These are phyloP conservation scores for Tetrastigma voinierianum DNA, from an alignment of 164 flowering plant genomes.

Conservation along the genomic window DNA sequence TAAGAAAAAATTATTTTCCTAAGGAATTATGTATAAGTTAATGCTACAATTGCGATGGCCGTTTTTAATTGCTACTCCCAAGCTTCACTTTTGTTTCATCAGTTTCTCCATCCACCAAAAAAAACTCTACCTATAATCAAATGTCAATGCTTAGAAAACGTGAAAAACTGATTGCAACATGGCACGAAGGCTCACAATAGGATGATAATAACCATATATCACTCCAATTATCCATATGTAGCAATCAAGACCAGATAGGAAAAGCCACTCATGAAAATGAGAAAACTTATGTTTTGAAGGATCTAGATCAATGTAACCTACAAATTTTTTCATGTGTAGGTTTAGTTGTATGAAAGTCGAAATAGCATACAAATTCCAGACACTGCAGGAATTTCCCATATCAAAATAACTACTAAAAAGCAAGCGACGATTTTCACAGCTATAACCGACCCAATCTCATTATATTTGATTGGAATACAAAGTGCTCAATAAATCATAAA, in stretches of 20 bases:
- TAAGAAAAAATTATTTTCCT: too few species aligned
- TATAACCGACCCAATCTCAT: constrained; percentile 82
- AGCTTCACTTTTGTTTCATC: too few species aligned
- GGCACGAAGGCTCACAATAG: constrained; percentile 54
- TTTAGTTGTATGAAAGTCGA: background rate
- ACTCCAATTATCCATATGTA: constrained; percentile 98
- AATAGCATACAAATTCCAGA: constrained; percentile 49
- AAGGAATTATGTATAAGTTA: too few species aligned
- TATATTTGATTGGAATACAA: too few species aligned
- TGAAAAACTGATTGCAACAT: background rate
- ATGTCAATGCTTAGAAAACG: too few species aligned
- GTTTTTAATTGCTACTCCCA: too few species aligned
- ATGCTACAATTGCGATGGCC: too few species aligned
- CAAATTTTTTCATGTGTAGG: constrained; percentile 6
- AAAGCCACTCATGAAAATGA: constrained; percentile 92
- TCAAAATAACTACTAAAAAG: constrained; percentile 80
- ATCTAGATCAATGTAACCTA: constrained; percentile 69
- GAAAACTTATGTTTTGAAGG: constrained; percentile 82
- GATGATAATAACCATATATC: constrained; percentile 95
- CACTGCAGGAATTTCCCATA: constrained; percentile 96
- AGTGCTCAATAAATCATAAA: too few species aligned
- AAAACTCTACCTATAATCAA: too few species aligned
- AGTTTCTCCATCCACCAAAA: too few species aligned
- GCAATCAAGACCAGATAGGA: constrained; percentile 99
- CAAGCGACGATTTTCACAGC: constrained; percentile 66